Evolutionary conservation across 768 basidiomycete genomes (phyloP).

Genomic region (Fistulinella prunicolor): DNA sequence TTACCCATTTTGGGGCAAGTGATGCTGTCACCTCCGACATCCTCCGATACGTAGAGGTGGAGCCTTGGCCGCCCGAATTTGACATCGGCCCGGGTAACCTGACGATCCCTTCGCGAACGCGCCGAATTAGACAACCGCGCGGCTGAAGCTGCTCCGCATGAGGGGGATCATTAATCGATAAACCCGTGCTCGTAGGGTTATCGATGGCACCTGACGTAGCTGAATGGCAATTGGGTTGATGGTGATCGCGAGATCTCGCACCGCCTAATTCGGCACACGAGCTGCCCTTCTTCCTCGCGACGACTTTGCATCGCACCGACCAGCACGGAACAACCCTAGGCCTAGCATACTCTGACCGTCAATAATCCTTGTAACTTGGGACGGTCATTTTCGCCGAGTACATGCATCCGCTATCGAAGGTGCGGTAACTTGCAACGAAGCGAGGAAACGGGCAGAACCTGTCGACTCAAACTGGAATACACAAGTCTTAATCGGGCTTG

Average conservation of each 20-base stretch:
- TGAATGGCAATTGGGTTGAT: constrained; percentile 19
- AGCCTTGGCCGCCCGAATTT: not conserved
- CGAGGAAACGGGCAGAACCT: constrained; percentile 5
- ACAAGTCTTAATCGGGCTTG: constrained; percentile 11
- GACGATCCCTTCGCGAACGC: constrained; percentile 33
- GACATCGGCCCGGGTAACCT: constrained; percentile 28
- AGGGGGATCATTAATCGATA: constrained; percentile 21
- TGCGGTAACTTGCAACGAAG: constrained; percentile 22
- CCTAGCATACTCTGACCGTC: not conserved
- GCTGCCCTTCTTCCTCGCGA: not conserved
- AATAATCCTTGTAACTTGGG: not conserved
- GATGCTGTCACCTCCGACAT: constrained; percentile 25
- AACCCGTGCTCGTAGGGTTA: constrained; percentile 16
- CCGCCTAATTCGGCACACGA: not conserved
- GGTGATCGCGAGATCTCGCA: not conserved
- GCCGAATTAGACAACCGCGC: constrained; percentile 17
- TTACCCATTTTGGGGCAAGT: constrained; percentile 6
- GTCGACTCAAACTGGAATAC: constrained; percentile 9
- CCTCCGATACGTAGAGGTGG: constrained; percentile 18
- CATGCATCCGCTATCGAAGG: constrained; percentile 16
- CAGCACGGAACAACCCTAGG: not conserved
- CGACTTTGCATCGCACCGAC: not conserved
- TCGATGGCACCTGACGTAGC: constrained; percentile 20
- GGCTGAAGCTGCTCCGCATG: constrained; percentile 19
- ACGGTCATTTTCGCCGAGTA: constrained; percentile 12